These are phyloP conservation scores for Candolleomyces eurysporus DNA, from an alignment of 768 basidiomycete genomes.

Conservation along the genomic window DNA sequence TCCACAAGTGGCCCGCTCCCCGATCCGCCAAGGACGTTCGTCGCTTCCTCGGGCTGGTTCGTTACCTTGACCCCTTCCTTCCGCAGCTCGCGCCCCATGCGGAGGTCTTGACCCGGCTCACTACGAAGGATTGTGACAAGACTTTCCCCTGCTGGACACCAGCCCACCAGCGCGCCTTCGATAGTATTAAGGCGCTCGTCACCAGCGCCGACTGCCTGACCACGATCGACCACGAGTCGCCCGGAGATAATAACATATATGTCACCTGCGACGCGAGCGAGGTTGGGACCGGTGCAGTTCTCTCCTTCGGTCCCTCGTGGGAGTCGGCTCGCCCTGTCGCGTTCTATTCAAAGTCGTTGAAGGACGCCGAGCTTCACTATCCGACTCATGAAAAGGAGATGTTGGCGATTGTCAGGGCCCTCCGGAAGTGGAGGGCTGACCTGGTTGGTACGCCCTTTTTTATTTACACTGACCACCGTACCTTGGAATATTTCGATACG, in stretches of 20 bases:
- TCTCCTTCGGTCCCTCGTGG: conserved; percentile 8
- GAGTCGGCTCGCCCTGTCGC: conserved; percentile 29
- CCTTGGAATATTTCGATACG: conserved; percentile 26
- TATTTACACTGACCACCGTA: conserved; percentile 31
- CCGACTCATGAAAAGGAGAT: no score
- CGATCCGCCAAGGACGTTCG: no score
- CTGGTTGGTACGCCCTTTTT: conserved; percentile 13
- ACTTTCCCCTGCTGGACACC: conserved; percentile 15
- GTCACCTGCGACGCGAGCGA: conserved; percentile 31
- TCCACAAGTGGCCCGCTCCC: neutral
- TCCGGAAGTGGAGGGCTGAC: conserved; percentile 24
- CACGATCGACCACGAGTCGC: conserved; percentile 9
- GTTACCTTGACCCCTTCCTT: conserved; percentile 5
- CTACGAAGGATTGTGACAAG: neutral
- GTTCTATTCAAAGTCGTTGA: conserved; percentile 25
- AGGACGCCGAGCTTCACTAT: conserved; percentile 13
- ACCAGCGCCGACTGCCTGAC: conserved; percentile 13
- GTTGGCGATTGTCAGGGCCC: conserved; percentile 28
- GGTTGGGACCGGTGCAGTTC: conserved; percentile 23
- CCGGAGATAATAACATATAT: conserved; percentile 28
- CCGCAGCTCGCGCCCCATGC: conserved; percentile 2
- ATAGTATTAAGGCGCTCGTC: conserved; percentile 22
- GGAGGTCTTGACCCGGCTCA: neutral
- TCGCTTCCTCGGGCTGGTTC: neutral
- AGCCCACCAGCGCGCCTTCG: conserved; percentile 22